Evolutionary conservation across 495 filamentous ascomycete genomes (phyloP).

Genomic region (Trichoderma parareesei): DNA sequence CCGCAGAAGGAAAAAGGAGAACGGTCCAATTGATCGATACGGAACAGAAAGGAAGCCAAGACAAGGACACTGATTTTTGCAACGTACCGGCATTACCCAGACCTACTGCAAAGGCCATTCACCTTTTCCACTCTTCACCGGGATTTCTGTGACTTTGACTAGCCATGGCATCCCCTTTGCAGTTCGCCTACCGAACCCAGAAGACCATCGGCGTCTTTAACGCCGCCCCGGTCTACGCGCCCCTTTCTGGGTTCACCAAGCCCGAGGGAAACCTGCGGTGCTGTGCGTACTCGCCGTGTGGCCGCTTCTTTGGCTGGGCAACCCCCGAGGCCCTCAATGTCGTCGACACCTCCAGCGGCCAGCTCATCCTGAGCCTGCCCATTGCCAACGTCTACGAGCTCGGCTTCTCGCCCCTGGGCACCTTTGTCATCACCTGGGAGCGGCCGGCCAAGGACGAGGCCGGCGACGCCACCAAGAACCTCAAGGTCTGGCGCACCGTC

Average conservation of each 20-base stretch:
- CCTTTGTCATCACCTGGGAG: conserved; percentile 95
- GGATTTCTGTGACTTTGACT: conserved; percentile 64
- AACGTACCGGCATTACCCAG: conserved; percentile 21
- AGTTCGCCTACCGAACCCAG: conserved; percentile 92
- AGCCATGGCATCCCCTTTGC: conserved; percentile 84
- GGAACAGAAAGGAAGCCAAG: conserved; percentile 9
- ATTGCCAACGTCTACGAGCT: conserved; percentile 84
- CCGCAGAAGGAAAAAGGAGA: not conserved
- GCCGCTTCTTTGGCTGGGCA: conserved; percentile 92
- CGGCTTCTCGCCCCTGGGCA: conserved; percentile 86
- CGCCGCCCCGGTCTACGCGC: conserved; percentile 78
- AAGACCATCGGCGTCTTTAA: conserved; percentile 92
- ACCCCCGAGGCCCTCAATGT: conserved; percentile 80
- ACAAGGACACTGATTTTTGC: conserved; percentile 17
- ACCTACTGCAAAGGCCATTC: conserved; percentile 11
- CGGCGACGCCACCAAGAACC: conserved; percentile 86
- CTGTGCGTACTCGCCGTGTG: conserved; percentile 87
- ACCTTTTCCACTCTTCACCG: not conserved
- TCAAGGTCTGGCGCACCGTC: conserved; percentile 87
- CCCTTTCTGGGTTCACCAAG: conserved; percentile 75
- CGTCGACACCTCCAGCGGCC: conserved; percentile 71
- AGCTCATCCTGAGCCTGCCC: conserved; percentile 64
- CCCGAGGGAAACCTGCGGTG: conserved; percentile 93
- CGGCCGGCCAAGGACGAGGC: conserved; percentile 84
- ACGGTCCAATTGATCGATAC: conserved; percentile 1